phyloP scores from a whole-genome alignment of 2,329 filamentous ascomycete genomes.

The Nannizzia gypsea region DNA sequence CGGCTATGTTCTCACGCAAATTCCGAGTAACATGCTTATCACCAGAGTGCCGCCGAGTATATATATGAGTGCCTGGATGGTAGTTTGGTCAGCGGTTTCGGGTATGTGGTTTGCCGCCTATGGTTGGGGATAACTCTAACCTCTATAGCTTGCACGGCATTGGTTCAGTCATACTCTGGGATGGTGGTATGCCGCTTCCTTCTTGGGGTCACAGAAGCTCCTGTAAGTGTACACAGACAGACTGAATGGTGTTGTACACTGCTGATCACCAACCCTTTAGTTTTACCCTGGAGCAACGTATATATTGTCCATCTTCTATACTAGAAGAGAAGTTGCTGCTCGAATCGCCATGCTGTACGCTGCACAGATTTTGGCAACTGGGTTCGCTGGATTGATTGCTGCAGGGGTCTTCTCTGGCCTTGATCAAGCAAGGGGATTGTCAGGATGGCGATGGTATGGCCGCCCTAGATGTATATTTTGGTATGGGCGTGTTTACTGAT shows the following conservation, averaged over 20 bases:
- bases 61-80: constrained; percentile 13
- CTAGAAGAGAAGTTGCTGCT: constrained; percentile 33
- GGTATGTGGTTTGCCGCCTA: constrained; percentile 4
- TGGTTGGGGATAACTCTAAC: neutral
- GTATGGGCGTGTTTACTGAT: neutral
- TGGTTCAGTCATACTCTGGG: constrained; percentile 32
- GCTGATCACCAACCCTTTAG: constrained; percentile 2
- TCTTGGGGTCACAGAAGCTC: constrained; percentile 15
- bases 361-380: constrained; percentile 15
- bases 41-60: constrained; percentile 14
- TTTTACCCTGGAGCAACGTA: constrained; percentile 54
- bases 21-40: constrained; percentile 17
- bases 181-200: constrained; percentile 25
- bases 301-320: constrained; percentile 57
- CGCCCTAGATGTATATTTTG: constrained; percentile 23
- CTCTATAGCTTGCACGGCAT: constrained; percentile 28
- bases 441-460: constrained; percentile 42
- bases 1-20: constrained; percentile 18
- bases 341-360: constrained; percentile 15
- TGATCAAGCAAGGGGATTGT: constrained; percentile 21
- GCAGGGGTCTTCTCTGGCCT: constrained; percentile 19
- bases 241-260: neutral
- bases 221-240: constrained; percentile 14
- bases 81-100: constrained; percentile 6
- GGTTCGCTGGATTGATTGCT: constrained; percentile 15